Evolutionary conservation across 345 rosid species (phyloP), one percentile per base, ranked within the genome.

Genomic region (Sapria himalayana): DNA sequence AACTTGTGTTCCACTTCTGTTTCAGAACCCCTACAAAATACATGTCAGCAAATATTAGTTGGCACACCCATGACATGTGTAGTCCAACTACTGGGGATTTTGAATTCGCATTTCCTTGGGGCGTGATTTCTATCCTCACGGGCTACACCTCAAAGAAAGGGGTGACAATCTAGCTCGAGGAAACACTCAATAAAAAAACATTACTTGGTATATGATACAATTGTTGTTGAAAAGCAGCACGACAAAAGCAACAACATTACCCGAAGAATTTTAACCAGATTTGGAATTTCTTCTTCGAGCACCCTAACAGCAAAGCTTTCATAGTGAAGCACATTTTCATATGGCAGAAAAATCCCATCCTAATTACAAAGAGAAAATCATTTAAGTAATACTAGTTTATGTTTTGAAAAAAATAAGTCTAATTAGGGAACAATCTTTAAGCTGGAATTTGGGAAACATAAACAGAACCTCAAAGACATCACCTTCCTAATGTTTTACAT

Each of bases 281-380:
- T 79, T 37, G 94, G 84, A 55, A 89, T 89, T 59, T 74, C 85
- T 60, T 74, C 91, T 67, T 89, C 98, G 9, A 19, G 44, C 18
- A 89, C 49, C 37, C 98, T 70, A 43, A 89, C 78, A 1, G 94
- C 82, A 64, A 89, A 89, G 69, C 94, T 89, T 45, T 78, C 85
- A 42, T 82, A 89, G 51, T 82, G 81, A 55, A 89, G 80, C 25
- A 89, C 57, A 69, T 82, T 89, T 69, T 89, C 94, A 15, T 78
- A 89, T 7, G 98, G 94, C 48, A 89, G 61, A 65, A 67, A 89
- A 43, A 89, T 89, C 55, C 93, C 94, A 58, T 89, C 94, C 98
- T 85, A 48, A 39, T 39, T 38, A 58, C 49, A 37, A 41, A 45
- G 45, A 52, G 64, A 47, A 27, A 55, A 36, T n/a, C n/a, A n/a